Conservation (phyloP, 129 eudicot genomes). For the Artemisia argyi region DNA sequence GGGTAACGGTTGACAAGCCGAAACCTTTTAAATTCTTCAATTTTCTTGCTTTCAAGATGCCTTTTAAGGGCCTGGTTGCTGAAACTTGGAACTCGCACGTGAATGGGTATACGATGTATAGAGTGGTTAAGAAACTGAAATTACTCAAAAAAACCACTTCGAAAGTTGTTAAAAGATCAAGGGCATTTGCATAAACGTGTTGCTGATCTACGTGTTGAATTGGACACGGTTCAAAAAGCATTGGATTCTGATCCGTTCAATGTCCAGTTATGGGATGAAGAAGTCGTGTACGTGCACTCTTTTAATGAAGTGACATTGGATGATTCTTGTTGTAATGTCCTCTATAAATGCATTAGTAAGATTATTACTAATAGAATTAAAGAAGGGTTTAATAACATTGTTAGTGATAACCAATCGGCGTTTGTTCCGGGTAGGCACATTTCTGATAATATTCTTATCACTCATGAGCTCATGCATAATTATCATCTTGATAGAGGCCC, state of each 20-base stretch:
- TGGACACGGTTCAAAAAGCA: not conserved
- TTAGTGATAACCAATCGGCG: too few relatives aligned
- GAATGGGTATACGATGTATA: not conserved
- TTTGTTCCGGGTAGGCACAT: too few relatives aligned
- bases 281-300: not conserved
- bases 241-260: too few relatives aligned
- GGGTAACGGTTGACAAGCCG: not conserved
- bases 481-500: too few relatives aligned
- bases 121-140: not conserved
- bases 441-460: too few relatives aligned
- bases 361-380: too few relatives aligned
- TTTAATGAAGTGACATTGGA: not conserved
- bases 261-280: not conserved
- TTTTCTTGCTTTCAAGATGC: not conserved
- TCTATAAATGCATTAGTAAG: not conserved
- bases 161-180: not conserved
- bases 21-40: not conserved
- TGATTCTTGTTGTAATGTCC: not conserved
- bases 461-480: too few relatives aligned
- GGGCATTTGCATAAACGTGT: not conserved
- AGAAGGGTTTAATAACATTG: too few relatives aligned
- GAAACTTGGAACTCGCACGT: not conserved
- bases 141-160: too few relatives aligned
- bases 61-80: too few relatives aligned
- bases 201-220: not conserved